These are phyloP conservation scores for Colletotrichum lindemuthianum DNA, from an alignment of 2,329 filamentous ascomycete species.

Conservation along the genomic window DNA sequence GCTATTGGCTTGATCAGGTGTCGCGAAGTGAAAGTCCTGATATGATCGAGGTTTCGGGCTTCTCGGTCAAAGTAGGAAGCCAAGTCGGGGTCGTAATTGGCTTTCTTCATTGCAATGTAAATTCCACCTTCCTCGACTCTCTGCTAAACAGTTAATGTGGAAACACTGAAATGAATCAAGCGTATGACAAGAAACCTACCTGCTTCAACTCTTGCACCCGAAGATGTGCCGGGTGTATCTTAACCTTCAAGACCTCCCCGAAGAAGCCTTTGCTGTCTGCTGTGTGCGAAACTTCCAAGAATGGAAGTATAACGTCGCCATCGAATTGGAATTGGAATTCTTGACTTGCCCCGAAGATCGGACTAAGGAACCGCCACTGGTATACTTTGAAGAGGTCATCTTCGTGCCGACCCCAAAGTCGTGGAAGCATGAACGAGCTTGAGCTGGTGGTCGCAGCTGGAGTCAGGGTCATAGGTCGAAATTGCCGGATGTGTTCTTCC, in stretches of 20 bases:
- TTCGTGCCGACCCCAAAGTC: no score
- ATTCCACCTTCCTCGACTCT: neutral
- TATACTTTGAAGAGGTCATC: neutral
- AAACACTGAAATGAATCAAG: neutral
- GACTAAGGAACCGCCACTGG: neutral
- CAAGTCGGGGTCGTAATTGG: neutral
- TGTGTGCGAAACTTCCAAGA: neutral
- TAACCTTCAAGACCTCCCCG: constrained; percentile 7
- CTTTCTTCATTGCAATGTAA: neutral
- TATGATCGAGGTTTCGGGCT: neutral
- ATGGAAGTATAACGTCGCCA: neutral
- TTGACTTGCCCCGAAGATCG: neutral
- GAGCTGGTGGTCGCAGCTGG: no score
- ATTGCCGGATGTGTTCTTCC: no score
- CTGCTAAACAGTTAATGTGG: neutral
- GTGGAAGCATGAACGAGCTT: no score
- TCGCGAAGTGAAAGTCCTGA: neutral
- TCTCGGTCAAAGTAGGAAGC: constrained; percentile 6
- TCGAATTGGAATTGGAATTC: neutral
- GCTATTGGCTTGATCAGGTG: constrained; percentile 16
- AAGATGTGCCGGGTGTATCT: constrained; percentile 4
- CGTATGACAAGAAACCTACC: neutral
- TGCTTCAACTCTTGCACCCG: neutral
- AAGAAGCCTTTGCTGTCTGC: constrained; percentile 10
- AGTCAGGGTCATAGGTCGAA: no score